Percentiles rank a stretch among this genome's conserved stretches.
Evolutionary conservation across 1,284 basidiomycete genomes (phyloP).

Genomic region (Mycosarcoma mackinlayi): DNA sequence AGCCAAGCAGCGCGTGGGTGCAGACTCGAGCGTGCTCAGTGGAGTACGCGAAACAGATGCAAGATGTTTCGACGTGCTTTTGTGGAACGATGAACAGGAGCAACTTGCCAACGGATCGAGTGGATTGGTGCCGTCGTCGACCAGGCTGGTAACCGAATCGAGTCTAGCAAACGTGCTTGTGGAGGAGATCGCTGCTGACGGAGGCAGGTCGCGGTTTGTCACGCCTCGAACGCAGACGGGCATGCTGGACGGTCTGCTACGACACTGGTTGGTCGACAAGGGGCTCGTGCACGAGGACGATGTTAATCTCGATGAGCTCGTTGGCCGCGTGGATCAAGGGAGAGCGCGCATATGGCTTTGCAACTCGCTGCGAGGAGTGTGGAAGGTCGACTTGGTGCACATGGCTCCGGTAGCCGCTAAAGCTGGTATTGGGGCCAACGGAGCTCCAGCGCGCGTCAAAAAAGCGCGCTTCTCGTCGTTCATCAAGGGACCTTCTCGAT

Average conservation of each 20-base stretch:
- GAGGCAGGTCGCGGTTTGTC: conserved; percentile 28
- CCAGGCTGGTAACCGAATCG: conserved; percentile 36
- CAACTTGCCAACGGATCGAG: conserved; percentile 6
- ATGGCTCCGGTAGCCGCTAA: neutral
- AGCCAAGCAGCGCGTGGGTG: conserved; percentile 37
- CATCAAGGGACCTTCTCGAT: conserved; percentile 10
- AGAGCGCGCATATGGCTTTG: conserved; percentile 38
- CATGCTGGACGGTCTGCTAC: conserved; percentile 44
- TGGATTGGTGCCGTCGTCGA: conserved; percentile 1
- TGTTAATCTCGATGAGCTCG: conserved; percentile 23
- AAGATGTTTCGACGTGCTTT: conserved; percentile 44
- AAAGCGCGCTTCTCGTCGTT: conserved; percentile 35
- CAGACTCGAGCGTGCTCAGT: conserved; percentile 38
- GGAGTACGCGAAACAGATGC: conserved; percentile 32
- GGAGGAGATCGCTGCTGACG: conserved; percentile 13
- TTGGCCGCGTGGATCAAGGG: conserved; percentile 9
- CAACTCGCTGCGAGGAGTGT: conserved; percentile 46
- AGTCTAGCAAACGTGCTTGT: conserved; percentile 47
- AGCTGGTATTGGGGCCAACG: neutral
- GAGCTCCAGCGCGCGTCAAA: conserved; percentile 9
- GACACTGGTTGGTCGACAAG: conserved; percentile 39
- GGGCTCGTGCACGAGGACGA: conserved; percentile 31
- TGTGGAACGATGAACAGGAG: conserved; percentile 48
- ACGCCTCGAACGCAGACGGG: conserved; percentile 36
- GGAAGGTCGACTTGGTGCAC: conserved; percentile 33